Base-by-base conservation (phyloP, 2,329 filamentous ascomycete species). In the Epichloe scottii region DNA sequence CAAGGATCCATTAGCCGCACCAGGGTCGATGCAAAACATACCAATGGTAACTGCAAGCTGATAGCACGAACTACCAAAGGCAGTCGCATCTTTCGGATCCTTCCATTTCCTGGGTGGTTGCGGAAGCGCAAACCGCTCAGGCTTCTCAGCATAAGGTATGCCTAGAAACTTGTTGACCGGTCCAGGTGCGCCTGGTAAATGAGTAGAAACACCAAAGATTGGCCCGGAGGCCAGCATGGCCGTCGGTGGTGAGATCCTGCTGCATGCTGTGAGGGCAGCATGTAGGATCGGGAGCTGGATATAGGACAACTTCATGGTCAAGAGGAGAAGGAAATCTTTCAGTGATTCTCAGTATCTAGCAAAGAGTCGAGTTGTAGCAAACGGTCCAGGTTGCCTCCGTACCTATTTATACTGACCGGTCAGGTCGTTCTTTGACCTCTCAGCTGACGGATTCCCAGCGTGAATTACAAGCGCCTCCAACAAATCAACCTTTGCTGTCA, bases 401-500 rank as follows among this genome's bases (percentile, higher is more conserved):
- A 4, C 26, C 42, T 11, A 17, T 46, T n/a, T 45, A 37, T 37
- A 42, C 19, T 26, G 7, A 4, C 17, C 19, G 12, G 40, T 15
- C 14, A 8, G 26, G 40, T 15, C 19, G 21, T 15, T 26, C 10
- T 15, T 14, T 26, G 4, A 23, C 10, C 21, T 21, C 8, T 12
- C 17, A 42, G 21, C 12, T 23, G 38, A n/a, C 12, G 41, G 4
- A 15, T 11, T 11, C 15, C 17, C 8, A 15, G 17, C 40, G 26
- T 12, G 17, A 46, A 38, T 15, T 10, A 4, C 33, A n/a, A n/a
- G n/a, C n/a, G n/a, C n/a, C n/a, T 61, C 63, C 46, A 68, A 71
- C 59, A 72, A 69, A 56, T 63, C 70, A 58, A 76, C 81, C 69
- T 95, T 96, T 70, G 84, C 84, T 59, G 84, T 96, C 78, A 98